Evolutionary conservation across 345 rosid genomes (phyloP).

Genomic region (Diplotaxis tenuifolia): DNA sequence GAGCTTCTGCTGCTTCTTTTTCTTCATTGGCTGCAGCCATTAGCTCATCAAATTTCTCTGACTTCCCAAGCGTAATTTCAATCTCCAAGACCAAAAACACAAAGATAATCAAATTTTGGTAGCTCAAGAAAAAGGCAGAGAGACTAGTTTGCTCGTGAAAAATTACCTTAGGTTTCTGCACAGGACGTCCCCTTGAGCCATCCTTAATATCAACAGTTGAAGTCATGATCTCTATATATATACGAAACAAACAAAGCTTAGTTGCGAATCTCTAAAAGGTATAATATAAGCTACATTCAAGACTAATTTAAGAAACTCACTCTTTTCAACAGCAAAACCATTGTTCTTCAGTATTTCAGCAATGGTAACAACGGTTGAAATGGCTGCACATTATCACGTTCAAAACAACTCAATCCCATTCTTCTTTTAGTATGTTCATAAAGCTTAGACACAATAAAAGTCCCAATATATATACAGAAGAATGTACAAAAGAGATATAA

Average conservation of each 20-base stretch:
- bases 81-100: conserved; percentile 43
- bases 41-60: conserved; percentile 72
- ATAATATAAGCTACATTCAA: not conserved
- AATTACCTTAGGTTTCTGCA: conserved; percentile 80
- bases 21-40: conserved; percentile 44
- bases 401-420: not conserved
- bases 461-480: not conserved
- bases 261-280: not conserved
- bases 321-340: conserved; percentile 47
- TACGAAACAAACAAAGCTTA: not conserved
- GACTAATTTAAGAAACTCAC: conserved; percentile 41
- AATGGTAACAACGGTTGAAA: conserved; percentile 82
- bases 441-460: not conserved
- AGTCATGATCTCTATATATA: conserved; percentile 63
- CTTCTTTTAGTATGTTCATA: not conserved
- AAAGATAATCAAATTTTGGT: not conserved
- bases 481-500: not conserved
- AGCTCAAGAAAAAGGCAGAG: not conserved
- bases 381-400: conserved; percentile 52
- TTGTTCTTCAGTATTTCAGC: conserved; percentile 81
- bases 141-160: not conserved
- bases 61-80: conserved; percentile 72
- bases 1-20: conserved; percentile 49
- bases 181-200: conserved; percentile 69
- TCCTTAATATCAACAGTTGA: conserved; percentile 84